phyloP scores from a whole-genome alignment of 495 filamentous ascomycete species.

The Trichoderma reesei region DNA sequence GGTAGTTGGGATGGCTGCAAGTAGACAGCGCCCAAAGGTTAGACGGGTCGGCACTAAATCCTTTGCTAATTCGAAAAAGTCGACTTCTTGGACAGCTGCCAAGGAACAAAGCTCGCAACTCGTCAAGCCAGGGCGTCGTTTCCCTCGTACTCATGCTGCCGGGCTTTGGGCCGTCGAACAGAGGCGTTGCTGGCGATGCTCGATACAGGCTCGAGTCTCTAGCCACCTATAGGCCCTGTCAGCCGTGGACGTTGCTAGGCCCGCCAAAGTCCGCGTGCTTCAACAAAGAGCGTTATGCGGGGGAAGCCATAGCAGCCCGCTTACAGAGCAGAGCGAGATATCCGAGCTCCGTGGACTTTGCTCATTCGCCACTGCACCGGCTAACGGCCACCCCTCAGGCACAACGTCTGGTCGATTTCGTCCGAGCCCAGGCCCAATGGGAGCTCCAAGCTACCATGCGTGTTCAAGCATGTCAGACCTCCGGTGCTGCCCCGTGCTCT shows the following conservation, averaged over 20 bases:
- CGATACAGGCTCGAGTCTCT: background rate
- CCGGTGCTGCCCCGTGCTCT: background rate
- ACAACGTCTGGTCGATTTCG: background rate
- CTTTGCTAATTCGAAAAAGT: background rate
- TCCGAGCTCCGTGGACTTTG: conserved; percentile 1
- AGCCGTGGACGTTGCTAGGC: background rate
- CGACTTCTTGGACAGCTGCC: background rate
- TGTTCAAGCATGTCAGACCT: background rate
- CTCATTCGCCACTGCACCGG: background rate
- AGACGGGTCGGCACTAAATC: background rate
- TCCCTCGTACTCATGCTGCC: background rate
- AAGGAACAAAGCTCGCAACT: background rate
- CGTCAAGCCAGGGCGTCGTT: background rate
- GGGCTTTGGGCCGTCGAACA: background rate
- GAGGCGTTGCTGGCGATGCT: background rate
- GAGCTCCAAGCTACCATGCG: background rate
- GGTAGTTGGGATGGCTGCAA: background rate
- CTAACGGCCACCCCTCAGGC: background rate
- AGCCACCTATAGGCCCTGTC: background rate
- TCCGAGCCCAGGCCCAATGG: background rate
- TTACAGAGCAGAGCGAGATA: background rate
- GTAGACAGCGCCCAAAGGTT: background rate
- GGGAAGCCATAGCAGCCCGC: background rate
- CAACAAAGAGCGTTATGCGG: background rate
- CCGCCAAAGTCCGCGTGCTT: background rate